phyloP scores from a whole-genome alignment of 257 asterid species.

The Perilla frutescens region DNA sequence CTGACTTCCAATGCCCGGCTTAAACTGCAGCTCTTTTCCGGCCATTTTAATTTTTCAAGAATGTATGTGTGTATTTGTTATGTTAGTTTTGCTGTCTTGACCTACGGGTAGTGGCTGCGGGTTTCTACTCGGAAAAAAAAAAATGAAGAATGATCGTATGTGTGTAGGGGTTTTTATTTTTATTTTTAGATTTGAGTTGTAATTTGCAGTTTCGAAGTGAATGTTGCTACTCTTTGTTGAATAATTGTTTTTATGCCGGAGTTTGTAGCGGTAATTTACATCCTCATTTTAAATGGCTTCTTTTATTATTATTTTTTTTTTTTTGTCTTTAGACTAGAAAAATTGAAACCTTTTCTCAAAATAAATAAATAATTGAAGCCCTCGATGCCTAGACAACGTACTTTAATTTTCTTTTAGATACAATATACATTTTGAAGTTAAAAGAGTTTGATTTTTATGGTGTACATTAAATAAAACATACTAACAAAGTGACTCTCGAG shows the following conservation, averaged over 20 bases:
- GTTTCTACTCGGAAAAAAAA: background rate
- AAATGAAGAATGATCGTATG: background rate
- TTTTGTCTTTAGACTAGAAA: background rate
- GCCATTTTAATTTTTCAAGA: too few relatives aligned
- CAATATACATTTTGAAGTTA: too few relatives aligned
- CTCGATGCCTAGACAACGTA: too few relatives aligned
- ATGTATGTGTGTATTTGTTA: too few relatives aligned
- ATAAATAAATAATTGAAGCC: too few relatives aligned
- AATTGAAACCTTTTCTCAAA: background rate
- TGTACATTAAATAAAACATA: too few relatives aligned
- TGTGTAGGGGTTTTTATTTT: slow-evolving; percentile 1
- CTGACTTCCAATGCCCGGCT: slow-evolving; percentile 62
- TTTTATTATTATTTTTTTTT: background rate
- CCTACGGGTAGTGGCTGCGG: background rate
- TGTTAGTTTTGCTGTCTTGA: too few relatives aligned
- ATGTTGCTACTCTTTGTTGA: background rate
- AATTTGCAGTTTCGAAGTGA: slow-evolving; percentile 27
- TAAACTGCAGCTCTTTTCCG: background rate
- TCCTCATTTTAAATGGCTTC: background rate
- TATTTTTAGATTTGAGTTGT: slow-evolving; percentile 23
- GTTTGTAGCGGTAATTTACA: background rate
- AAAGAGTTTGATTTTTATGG: too few relatives aligned
- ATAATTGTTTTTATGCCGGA: background rate
- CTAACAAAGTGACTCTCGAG: too few relatives aligned
- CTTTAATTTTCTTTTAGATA: too few relatives aligned